Evolutionary conservation across 2,329 filamentous ascomycete genomes (phyloP), one percentile per base, ranked within the genome.

Genomic region (Ophioceras dolichostomum): DNA sequence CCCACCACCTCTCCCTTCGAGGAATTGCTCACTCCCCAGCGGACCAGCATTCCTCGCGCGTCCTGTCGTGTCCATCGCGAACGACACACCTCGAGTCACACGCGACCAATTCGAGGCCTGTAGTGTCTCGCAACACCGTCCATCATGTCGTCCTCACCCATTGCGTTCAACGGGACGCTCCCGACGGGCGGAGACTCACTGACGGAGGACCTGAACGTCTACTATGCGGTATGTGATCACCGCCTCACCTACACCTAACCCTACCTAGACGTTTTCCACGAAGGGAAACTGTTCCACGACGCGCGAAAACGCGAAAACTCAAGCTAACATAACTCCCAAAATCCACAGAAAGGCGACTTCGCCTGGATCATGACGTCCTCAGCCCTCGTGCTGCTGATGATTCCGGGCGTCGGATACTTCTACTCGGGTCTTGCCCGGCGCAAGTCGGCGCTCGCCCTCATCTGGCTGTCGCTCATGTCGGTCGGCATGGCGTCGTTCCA

Each of bases 321-420:
- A 6, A 29, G 27, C 27, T 29, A 29, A 29, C 27, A n/a, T n/a
- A n/a, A 29, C n/a, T n/a, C n/a, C n/a, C n/a, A n/a, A n/a, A n/a
- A n/a, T n/a, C 29, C 16, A 37, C 46, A 89, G 79, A 71, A 78
- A 41, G 87, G 86, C 53, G 77, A 94, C 61, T 76, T 94, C 52
- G 75, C 80, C 40, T 94, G 84, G 79, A 74, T 93, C 61, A 76
- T 94, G 48, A 81, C 76, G 16, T 70, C 83, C 20, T 87, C 85
- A 2, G 86, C 84, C 6, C 70, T 94, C 37, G 86, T 94, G 37
- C 64, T 93, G 49, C 75, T 94, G 49, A 94, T 94, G 87, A 86
- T 94, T 62, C 87, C 87, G 3, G 87, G 87, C 47, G 85, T 94
- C 49, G 87, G 84, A 41, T 93, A 94, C 71, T 94, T 94, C 70